Base-by-base conservation (phyloP, 2,329 filamentous ascomycete species). In the Camillea tinctor region DNA sequence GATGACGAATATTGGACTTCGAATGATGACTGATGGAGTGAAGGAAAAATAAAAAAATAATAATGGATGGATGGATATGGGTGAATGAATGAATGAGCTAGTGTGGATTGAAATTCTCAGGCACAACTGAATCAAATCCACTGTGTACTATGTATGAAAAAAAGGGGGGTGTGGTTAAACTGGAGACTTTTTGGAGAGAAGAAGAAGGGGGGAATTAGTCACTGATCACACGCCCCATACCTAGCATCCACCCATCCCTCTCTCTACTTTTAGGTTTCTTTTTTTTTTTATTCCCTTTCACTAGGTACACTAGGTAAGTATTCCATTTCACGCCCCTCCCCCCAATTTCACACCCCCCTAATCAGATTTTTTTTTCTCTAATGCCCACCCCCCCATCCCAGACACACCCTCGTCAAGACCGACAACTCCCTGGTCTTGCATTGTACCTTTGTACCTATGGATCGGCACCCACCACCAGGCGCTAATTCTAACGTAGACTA, bases 401-500 rank as follows among this genome's bases (percentile, higher is more conserved):
- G 19, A 22, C 50, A 51, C 17, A 51, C 50, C 50, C 50, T 8
- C 22, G 19, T 51, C 50, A 21, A 51, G 50, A 21, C 50, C 17
- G 7, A 24, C 56, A 59, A 52, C 58, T 66, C 54, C 59, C 57
- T 64, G 55, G 56, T 59, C 60, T 59, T 58, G 57, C 60, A 40
- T 23, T 50, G 54, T 54, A 56, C 50, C 55, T 62, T 57, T 62
- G 61, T 58, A 62, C 48, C 40, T 51, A 54, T 7, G 26, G 66
- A 70, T 72, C 68, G 64, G 65, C 69, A 69, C 61, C 26, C 68
- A 68, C 55, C 50, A 62, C 13, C 55, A 50, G 64, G 65, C 68
- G 68, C 70, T 72, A 72, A 62, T 23, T 67, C 66, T 50, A 48
- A 69, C 64, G 57, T 21, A 48, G 68, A 36, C 61, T 72, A 70